A percentile compares a stretch with the other conserved stretches of the same genome.
Evolutionary conservation across 192 early-diverging fungal genomes (phyloP).

Genomic region (Coemansia sp.): DNA sequence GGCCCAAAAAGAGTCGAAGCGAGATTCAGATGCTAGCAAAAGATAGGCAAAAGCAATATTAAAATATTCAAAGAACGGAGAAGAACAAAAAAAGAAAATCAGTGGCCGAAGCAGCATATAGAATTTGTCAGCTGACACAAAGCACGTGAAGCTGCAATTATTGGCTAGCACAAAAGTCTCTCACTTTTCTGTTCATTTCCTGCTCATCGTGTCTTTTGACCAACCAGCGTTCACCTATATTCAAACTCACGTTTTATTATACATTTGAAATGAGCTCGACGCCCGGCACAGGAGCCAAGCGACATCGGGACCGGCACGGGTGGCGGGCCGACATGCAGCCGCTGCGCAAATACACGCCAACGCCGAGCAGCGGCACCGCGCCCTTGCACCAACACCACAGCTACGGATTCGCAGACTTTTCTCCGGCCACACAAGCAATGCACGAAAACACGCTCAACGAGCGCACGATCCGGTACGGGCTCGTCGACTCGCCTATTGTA

Average conservation of each 20-base stretch:
- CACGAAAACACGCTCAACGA: conserved; percentile 59
- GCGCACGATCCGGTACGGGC: conserved; percentile 66
- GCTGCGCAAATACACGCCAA: conserved; percentile 45
- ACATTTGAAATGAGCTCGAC: not conserved
- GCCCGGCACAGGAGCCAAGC: conserved; percentile 11
- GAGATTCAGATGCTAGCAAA: not conserved
- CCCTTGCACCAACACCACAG: conserved; percentile 29
- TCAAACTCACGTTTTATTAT: not conserved
- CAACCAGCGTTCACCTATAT: no score
- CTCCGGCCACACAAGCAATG: conserved; percentile 53
- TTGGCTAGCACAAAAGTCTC: conserved; percentile 11
- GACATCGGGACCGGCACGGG: conserved; percentile 17
- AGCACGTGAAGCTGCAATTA: conserved; percentile 12
- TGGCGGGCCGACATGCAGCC: conserved; percentile 37
- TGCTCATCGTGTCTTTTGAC: not conserved
- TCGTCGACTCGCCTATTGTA: conserved; percentile 56
- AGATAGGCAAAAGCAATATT: not conserved
- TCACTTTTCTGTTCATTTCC: not conserved
- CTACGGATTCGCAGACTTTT: conserved; percentile 56
- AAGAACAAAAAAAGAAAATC: conserved; percentile 6
- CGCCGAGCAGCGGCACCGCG: conserved; percentile 30
- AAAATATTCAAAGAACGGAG: not conserved
- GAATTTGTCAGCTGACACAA: conserved; percentile 8
- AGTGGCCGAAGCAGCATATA: not conserved
- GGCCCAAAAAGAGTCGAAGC: not conserved